Evolutionary conservation across 139 green algal species (phyloP).

Genomic region (Volvox africanus): DNA sequence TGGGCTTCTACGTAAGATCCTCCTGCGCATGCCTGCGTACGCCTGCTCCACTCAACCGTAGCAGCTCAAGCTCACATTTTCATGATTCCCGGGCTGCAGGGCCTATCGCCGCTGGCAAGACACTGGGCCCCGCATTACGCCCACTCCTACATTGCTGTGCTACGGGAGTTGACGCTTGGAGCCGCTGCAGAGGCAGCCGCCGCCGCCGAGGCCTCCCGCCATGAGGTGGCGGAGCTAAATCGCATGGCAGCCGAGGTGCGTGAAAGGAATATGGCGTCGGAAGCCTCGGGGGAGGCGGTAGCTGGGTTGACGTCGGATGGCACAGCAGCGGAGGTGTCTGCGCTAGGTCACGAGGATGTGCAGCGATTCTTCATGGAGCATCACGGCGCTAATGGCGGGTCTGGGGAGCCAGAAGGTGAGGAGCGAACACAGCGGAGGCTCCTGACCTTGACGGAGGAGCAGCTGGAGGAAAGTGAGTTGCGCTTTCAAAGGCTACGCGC

Average conservation of each 20-base stretch:
- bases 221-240: slow-evolving; percentile 21
- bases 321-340: neutral
- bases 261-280: neutral
- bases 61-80: too few species aligned
- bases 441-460: slow-evolving; percentile 43
- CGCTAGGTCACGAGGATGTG: neutral
- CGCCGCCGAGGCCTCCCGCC: neutral
- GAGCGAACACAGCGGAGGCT: neutral
- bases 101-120: slow-evolving; percentile 74
- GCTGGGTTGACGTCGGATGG: neutral
- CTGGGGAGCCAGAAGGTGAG: neutral
- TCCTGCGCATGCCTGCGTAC: too few species aligned
- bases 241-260: slow-evolving; percentile 9
- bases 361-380: slow-evolving; percentile 18
- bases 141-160: slow-evolving; percentile 67
- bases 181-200: slow-evolving; percentile 40
- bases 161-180: slow-evolving; percentile 56
- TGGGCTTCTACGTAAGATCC: too few species aligned
- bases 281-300: neutral
- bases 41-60: too few species aligned
- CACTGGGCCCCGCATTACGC: slow-evolving; percentile 66
- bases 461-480: slow-evolving; percentile 58
- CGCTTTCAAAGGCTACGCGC: slow-evolving; percentile 59
- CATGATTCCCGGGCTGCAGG: slow-evolving; percentile 46
- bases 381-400: neutral